Conservation (phyloP, 768 basidiomycete species). For the Infundibulicybe gibba region DNA sequence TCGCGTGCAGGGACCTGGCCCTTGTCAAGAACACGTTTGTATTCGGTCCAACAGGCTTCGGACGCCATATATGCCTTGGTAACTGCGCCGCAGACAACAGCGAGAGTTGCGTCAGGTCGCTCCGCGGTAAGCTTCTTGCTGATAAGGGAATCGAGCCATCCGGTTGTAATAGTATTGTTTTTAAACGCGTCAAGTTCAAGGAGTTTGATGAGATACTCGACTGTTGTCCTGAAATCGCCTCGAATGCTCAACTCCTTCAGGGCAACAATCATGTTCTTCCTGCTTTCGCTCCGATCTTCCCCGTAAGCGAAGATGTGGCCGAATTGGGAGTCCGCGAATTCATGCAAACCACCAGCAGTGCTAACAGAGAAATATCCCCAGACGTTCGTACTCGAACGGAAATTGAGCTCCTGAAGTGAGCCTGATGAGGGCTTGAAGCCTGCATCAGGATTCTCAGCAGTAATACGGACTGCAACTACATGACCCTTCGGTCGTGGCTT, state of each 20-base stretch:
- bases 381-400: constrained; percentile 98
- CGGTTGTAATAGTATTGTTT: constrained; percentile 97
- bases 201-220: constrained; percentile 98
- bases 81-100: constrained; percentile 94
- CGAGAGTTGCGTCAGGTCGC: constrained; percentile 87
- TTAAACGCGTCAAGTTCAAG: constrained; percentile 95
- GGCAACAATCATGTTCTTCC: constrained; percentile 99
- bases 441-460: constrained; percentile 98
- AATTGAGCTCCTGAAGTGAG: constrained; percentile 96
- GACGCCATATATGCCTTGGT: constrained; percentile 91
- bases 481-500: constrained; percentile 97
- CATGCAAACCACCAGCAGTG: constrained; percentile 93
- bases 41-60: constrained; percentile 87
- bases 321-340: constrained; percentile 99
- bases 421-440: constrained; percentile 99
- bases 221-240: constrained; percentile 97
- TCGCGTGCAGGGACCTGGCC: constrained; percentile 96
- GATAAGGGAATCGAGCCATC: constrained; percentile 97
- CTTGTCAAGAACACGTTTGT: constrained; percentile 94
- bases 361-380: constrained; percentile 99
- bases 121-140: constrained; percentile 97
- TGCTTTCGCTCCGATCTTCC: constrained; percentile 88
- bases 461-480: constrained; percentile 98
- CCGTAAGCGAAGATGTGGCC: constrained; percentile 99
- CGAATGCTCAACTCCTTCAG: constrained; percentile 98